Evolutionary conservation across 331 rosid species (phyloP).

Genomic region (Malus hybrid): DNA sequence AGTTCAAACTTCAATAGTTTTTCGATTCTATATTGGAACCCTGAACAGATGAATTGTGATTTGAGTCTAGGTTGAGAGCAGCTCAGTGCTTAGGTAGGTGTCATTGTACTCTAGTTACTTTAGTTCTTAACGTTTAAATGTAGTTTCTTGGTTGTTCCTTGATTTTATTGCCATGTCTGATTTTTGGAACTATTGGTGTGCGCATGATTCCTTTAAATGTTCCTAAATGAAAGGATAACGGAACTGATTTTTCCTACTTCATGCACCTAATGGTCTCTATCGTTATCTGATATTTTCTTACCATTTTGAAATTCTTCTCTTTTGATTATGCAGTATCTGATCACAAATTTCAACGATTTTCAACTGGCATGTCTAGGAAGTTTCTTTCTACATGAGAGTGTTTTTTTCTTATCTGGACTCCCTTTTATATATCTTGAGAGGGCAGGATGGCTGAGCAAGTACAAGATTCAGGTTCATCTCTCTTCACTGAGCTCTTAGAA

Average conservation of each 20-base stretch:
- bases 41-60: not conserved
- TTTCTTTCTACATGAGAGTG: conserved; percentile 79
- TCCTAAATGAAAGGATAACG: not conserved
- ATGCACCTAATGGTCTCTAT: not conserved
- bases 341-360: conserved; percentile 78
- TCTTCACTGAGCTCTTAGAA: conserved; percentile 1
- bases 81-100: not conserved
- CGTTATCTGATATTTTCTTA: not conserved
- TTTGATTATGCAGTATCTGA: conserved; percentile 51
- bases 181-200: not conserved
- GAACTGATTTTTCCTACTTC: not conserved
- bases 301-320: not conserved
- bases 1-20: not conserved
- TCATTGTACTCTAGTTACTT: not conserved
- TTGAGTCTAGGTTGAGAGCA: not conserved
- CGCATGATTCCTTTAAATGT: not conserved
- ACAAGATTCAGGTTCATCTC: conserved; percentile 81
- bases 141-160: not conserved
- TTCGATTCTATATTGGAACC: not conserved
- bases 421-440: conserved; percentile 89
- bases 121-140: not conserved
- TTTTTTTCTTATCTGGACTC: conserved; percentile 91
- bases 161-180: not conserved
- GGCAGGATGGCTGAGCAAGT: conserved; percentile 92
- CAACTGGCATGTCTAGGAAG: conserved; percentile 85